A percentile compares a stretch with the other conserved stretches of the same genome.
Evolutionary conservation across 441 rosid genomes (phyloP).

Genomic region (Brassica hybrid): DNA sequence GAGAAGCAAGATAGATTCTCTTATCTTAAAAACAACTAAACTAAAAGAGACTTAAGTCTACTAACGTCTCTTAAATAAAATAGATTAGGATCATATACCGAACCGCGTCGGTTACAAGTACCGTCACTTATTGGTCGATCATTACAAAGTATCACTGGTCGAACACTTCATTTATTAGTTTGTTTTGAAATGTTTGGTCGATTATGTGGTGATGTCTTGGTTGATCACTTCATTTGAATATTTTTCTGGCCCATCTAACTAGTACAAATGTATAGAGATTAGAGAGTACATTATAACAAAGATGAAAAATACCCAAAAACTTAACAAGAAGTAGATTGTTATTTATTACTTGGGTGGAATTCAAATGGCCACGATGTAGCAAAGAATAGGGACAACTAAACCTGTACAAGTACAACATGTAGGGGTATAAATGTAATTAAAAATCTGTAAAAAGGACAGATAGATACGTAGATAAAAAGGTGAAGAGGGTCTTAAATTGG

Average conservation of each 20-base stretch:
- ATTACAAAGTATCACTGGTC: slow-evolving; percentile 4
- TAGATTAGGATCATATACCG: neutral
- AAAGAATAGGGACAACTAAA: slow-evolving; percentile 27
- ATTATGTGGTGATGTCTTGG: slow-evolving; percentile 4
- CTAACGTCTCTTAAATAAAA: neutral
- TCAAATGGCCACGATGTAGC: slow-evolving; percentile 3
- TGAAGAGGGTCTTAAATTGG: slow-evolving; percentile 43
- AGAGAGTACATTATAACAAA: neutral
- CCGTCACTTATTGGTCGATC: slow-evolving; percentile 1
- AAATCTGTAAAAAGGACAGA: slow-evolving; percentile 31
- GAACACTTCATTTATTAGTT: slow-evolving; percentile 1
- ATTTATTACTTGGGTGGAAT: neutral
- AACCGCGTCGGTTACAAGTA: neutral
- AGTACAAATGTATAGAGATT: neutral
- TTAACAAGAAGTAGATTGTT: neutral
- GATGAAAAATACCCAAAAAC: slow-evolving; percentile 8
- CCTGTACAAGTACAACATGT: slow-evolving; percentile 19
- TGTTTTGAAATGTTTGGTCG: slow-evolving; percentile 4
- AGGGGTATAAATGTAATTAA: slow-evolving; percentile 24
- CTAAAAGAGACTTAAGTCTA: neutral
- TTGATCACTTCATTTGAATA: neutral
- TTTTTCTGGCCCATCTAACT: neutral
- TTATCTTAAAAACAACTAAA: neutral
- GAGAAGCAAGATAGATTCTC: neutral
- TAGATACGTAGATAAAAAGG: slow-evolving; percentile 14